A percentile compares a stretch with the other conserved stretches of the same genome.
phyloP scores from a whole-genome alignment of 768 basidiomycete genomes.

The Boletellus ananas region DNA sequence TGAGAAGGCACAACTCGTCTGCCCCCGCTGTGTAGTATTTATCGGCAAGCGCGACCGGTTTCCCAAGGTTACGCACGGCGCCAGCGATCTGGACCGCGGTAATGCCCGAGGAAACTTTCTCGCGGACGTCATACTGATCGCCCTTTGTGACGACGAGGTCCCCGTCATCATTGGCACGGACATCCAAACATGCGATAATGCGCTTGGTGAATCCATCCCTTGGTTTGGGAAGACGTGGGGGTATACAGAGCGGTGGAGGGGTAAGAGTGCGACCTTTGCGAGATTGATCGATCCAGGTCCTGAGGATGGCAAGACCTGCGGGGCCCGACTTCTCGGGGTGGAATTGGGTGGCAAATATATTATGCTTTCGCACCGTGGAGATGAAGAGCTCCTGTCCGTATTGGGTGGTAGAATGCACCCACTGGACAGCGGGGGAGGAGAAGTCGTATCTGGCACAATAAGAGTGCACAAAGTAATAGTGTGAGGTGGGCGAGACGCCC shows the following conservation, averaged over 20 bases:
- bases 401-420: constrained; percentile 84
- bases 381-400: constrained; percentile 94
- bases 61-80: constrained; percentile 93
- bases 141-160: constrained; percentile 99
- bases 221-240: constrained; percentile 35
- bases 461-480: constrained; percentile 98
- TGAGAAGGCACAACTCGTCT: constrained; percentile 95
- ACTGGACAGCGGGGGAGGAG: constrained; percentile 56
- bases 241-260: constrained; percentile 29
- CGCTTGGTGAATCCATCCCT: constrained; percentile 83
- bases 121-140: constrained; percentile 97
- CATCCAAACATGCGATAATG: constrained; percentile 96
- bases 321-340: constrained; percentile 97
- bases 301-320: constrained; percentile 78
- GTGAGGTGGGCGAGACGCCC: constrained; percentile 49
- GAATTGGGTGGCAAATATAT: constrained; percentile 92
- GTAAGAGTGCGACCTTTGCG: constrained; percentile 36
- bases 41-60: constrained; percentile 87
- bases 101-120: constrained; percentile 47
- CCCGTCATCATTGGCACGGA: constrained; percentile 91
- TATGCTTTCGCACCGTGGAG: constrained; percentile 75
- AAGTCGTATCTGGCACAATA: constrained; percentile 79
- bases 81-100: constrained; percentile 51
- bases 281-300: constrained; percentile 71
- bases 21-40: constrained; percentile 86